These are phyloP conservation scores for Beauveria brongniartii DNA, from an alignment of 2,329 filamentous ascomycete genomes.

Conservation along the genomic window DNA sequence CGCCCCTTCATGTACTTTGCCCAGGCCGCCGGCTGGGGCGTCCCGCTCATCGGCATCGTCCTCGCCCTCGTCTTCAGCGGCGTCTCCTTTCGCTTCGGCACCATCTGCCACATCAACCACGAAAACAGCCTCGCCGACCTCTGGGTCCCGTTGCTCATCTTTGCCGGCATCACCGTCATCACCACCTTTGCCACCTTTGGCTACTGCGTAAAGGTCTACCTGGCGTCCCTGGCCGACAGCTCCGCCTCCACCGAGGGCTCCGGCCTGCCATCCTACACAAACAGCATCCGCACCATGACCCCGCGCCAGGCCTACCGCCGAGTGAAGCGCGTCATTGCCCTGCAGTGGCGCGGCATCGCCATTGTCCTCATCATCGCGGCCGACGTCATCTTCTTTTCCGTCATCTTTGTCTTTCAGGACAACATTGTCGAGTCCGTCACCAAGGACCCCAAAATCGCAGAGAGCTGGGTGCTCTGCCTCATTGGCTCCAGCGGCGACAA, in stretches of 20 bases:
- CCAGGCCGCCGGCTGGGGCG: slow-evolving; percentile 72
- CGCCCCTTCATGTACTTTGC: slow-evolving; percentile 82
- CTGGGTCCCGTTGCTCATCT: slow-evolving; percentile 80
- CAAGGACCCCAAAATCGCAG: slow-evolving; percentile 44
- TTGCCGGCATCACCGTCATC: slow-evolving; percentile 67
- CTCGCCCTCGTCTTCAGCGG: slow-evolving; percentile 77
- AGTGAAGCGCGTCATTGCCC: slow-evolving; percentile 73
- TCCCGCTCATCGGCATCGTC: slow-evolving; percentile 68
- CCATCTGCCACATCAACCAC: slow-evolving; percentile 92
- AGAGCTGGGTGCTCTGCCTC: slow-evolving; percentile 69
- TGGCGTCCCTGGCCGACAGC: slow-evolving; percentile 72
- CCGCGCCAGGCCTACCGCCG: slow-evolving; percentile 83
- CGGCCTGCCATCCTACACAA: slow-evolving; percentile 59
- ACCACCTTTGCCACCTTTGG: slow-evolving; percentile 78
- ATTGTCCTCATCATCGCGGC: slow-evolving; percentile 84
- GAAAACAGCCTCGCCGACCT: slow-evolving; percentile 72
- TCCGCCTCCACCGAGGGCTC: slow-evolving; percentile 63
- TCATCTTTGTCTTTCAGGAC: slow-evolving; percentile 85
- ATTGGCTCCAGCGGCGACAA: slow-evolving; percentile 46
- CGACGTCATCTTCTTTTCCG: slow-evolving; percentile 88
- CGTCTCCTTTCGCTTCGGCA: slow-evolving; percentile 88
- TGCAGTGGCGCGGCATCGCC: slow-evolving; percentile 90
- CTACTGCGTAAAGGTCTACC: slow-evolving; percentile 93
- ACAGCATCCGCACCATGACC: slow-evolving; percentile 68
- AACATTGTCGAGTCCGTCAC: slow-evolving; percentile 55